These are phyloP conservation scores for Plasmodium reichenowi DNA, from an alignment of 169 alveolate genomes.

Conservation along the genomic window DNA sequence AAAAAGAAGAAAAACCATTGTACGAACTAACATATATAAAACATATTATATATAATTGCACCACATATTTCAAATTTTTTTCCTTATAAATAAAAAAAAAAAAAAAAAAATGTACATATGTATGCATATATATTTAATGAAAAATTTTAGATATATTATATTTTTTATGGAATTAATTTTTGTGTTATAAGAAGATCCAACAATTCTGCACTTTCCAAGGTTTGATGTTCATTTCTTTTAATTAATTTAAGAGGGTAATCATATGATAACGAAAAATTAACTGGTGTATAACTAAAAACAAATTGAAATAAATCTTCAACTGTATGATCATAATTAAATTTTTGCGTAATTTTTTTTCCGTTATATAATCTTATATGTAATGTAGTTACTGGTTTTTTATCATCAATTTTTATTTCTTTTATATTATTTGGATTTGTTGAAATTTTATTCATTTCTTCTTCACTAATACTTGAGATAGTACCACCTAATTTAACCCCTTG, in stretches of 20 bases:
- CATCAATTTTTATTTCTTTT: slow-evolving; percentile 36
- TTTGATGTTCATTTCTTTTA: slow-evolving; percentile 15
- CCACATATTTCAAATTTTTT: too few species aligned
- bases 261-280: slow-evolving; percentile 51
- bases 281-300: slow-evolving; percentile 34
- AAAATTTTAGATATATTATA: too few species aligned
- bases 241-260: slow-evolving; percentile 65
- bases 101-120: not conserved
- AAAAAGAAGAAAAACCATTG: too few species aligned
- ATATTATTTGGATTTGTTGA: slow-evolving; percentile 22
- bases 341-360: slow-evolving; percentile 50
- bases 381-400: slow-evolving; percentile 34
- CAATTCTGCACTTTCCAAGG: slow-evolving; percentile 27
- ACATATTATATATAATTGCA: too few species aligned
- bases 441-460: slow-evolving; percentile 61
- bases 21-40: too few species aligned
- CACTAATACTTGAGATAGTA: slow-evolving; percentile 5
- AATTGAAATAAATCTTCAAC: slow-evolving; percentile 68
- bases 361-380: slow-evolving; percentile 68
- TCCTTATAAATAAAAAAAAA: slow-evolving; percentile 8
- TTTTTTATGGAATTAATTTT: slow-evolving; percentile 13
- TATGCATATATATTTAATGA: too few species aligned
- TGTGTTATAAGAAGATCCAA: slow-evolving; percentile 52
- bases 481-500: slow-evolving; percentile 63
- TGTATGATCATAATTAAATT: slow-evolving; percentile 71